These are phyloP conservation scores for Lepidium campestre DNA, from an alignment of 441 rosid genomes.

Conservation along the genomic window DNA sequence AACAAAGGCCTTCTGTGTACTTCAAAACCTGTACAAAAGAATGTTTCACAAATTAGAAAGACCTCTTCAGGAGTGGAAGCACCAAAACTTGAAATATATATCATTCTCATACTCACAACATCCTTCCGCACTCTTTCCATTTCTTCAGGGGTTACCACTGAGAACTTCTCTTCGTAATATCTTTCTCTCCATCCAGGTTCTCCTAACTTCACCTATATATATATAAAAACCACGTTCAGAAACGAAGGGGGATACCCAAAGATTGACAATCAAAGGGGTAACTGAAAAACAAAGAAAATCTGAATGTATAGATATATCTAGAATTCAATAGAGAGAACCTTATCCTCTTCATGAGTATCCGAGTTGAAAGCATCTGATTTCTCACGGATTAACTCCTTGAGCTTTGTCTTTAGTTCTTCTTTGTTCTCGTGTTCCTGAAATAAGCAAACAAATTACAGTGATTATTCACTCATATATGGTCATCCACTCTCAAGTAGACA, in stretches of 20 bases:
- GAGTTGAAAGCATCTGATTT: slow-evolving; percentile 86
- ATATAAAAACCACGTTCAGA: slow-evolving; percentile 4
- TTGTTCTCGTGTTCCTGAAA: slow-evolving; percentile 62
- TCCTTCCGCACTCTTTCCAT: slow-evolving; percentile 75
- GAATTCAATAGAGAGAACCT: slow-evolving; percentile 41
- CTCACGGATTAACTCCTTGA: slow-evolving; percentile 73
- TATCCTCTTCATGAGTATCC: slow-evolving; percentile 66
- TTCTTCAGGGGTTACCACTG: slow-evolving; percentile 56
- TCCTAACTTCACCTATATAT: slow-evolving; percentile 73
- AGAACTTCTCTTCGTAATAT: slow-evolving; percentile 90
- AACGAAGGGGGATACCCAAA: slow-evolving; percentile 1
- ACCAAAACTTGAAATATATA: neutral
- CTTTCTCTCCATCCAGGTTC: slow-evolving; percentile 97
- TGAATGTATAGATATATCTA: neutral
- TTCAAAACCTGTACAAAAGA: slow-evolving; percentile 55
- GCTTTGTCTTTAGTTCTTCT: slow-evolving; percentile 79
- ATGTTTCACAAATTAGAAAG: slow-evolving; percentile 22
- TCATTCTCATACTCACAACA: slow-evolving; percentile 59
- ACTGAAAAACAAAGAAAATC: neutral
- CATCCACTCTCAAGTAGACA: slow-evolving; percentile 40
- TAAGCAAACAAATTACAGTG: neutral
- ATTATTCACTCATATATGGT: slow-evolving; percentile 17
- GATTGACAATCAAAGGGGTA: slow-evolving; percentile 1
- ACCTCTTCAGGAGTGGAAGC: neutral
- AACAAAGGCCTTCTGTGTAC: slow-evolving; percentile 91